Evolutionary conservation across 2,329 filamentous ascomycete species (phyloP).

Genomic region (Ceratocystis papillata): DNA sequence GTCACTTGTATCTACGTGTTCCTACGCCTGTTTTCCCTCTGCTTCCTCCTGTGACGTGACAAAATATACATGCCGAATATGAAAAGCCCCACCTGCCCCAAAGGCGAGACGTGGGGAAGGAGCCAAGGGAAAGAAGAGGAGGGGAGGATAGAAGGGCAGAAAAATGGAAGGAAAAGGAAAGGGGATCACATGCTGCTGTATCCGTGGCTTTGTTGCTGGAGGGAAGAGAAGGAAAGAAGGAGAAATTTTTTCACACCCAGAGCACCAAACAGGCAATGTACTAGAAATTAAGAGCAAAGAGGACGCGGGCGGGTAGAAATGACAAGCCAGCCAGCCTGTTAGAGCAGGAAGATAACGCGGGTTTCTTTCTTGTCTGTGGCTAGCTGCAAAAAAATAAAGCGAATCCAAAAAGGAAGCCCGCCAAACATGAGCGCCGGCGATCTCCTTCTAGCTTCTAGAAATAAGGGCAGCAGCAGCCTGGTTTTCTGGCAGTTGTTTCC

Average conservation of each 20-base stretch:
- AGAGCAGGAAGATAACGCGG: neutral
- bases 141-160: neutral
- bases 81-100: neutral
- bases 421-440: no score
- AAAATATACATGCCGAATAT: neutral
- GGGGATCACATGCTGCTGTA: neutral
- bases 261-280: neutral
- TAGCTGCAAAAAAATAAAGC: no score
- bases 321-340: neutral
- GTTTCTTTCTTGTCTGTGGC: no score
- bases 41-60: neutral
- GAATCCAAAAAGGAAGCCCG: no score
- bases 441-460: no score
- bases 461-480: no score
- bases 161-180: neutral
- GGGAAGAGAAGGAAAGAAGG: neutral
- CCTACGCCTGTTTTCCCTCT: neutral
- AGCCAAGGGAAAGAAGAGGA: slow-evolving; percentile 8
- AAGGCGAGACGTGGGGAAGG: neutral
- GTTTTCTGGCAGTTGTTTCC: no score
- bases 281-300: neutral
- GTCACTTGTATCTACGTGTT: neutral
- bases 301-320: neutral
- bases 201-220: neutral
- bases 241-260: neutral